Base-by-base conservation (phyloP, 768 basidiomycete genomes). In the Exsudoporus frostii region DNA sequence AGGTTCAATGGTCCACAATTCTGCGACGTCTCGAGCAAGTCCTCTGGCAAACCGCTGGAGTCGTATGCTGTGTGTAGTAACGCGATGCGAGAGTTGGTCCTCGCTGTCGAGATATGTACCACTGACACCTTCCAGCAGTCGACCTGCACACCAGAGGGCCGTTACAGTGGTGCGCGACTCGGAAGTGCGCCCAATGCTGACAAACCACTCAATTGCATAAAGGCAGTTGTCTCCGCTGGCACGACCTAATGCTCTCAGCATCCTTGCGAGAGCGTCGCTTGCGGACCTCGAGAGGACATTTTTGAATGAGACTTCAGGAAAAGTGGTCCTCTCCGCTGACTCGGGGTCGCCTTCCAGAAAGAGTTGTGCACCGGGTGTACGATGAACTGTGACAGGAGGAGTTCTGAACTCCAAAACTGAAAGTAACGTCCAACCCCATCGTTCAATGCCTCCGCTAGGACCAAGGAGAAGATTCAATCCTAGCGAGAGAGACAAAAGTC, bases 381-480 rank as follows among this genome's bases (percentile, higher is more conserved):
- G 71, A 14, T 80, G 75, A 11, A 80, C 65, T 7, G 74, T 69
- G 45, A 82, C 67, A 8, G 74, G 69, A n/a, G 79, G 87, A 56
- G 76, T 74, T 3, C 68, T 72, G 51, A 98, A 83, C 59, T 92
- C 86, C 36, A 98, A 72, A n/a, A 88, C 90, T 0, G 82, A 80
- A 27, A 98, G 76, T 5, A 99, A 65, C 44, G 82, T 81, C 87
- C 89, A 93, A 5, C 92, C 90, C 96, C 94, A 98, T 67, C 85
- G 85, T 61, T 97, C 92, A 17, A 97, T 83, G 0, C 89, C 86
- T 7, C 92, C 92, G 0, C 74, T 79, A 1, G 92, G 87, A 4
- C 93, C 93, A 1, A 96, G 77, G 6, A 93, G 75, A 50, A 79
- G 80, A 8, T 78, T 80, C 3, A 91, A 73, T 34, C 74, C 76